phyloP scores from a whole-genome alignment of 2,329 filamentous ascomycete species.

The Helicocarpus griseus region DNA sequence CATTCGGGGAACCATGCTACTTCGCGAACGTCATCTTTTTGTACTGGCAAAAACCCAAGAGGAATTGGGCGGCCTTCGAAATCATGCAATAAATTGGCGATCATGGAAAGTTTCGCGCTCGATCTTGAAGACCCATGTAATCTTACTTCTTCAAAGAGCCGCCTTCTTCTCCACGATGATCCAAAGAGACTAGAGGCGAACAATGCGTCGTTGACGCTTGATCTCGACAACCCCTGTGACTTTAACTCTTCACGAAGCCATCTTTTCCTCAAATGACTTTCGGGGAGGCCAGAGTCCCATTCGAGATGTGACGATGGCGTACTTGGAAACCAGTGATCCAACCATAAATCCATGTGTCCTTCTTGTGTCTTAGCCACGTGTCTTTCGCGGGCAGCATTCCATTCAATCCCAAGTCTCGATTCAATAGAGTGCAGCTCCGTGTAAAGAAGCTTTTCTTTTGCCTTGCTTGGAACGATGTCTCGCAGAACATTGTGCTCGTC shows the following conservation, averaged over 20 bases:
- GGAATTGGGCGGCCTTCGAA: constrained; percentile 22
- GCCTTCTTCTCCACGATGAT: not conserved
- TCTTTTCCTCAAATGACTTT: too few relatives aligned
- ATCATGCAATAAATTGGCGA: constrained; percentile 26
- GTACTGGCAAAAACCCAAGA: constrained; percentile 8
- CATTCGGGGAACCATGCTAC: constrained; percentile 26
- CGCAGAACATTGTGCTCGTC: constrained; percentile 15
- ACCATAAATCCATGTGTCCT: constrained; percentile 8
- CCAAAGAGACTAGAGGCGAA: constrained; percentile 8
- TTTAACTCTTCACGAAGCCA: too few relatives aligned
- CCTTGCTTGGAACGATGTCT: constrained; percentile 16
- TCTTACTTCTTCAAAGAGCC: constrained; percentile 5
- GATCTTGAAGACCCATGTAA: constrained; percentile 24
- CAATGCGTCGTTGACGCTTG: too few relatives aligned
- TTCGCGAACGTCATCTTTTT: constrained; percentile 10
- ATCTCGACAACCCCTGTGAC: too few relatives aligned
- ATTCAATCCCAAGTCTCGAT: constrained; percentile 21
- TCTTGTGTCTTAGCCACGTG: constrained; percentile 14
- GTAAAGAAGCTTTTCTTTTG: constrained; percentile 19
- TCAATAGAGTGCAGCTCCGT: constrained; percentile 21
- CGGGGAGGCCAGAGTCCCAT: constrained; percentile 12
- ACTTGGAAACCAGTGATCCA: constrained; percentile 3
- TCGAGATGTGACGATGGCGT: constrained; percentile 2
- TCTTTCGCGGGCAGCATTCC: constrained; percentile 14
- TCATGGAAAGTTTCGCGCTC: constrained; percentile 15